Conservation (phyloP, 352 stramenopile species). For the Phytopythium aichiense region DNA sequence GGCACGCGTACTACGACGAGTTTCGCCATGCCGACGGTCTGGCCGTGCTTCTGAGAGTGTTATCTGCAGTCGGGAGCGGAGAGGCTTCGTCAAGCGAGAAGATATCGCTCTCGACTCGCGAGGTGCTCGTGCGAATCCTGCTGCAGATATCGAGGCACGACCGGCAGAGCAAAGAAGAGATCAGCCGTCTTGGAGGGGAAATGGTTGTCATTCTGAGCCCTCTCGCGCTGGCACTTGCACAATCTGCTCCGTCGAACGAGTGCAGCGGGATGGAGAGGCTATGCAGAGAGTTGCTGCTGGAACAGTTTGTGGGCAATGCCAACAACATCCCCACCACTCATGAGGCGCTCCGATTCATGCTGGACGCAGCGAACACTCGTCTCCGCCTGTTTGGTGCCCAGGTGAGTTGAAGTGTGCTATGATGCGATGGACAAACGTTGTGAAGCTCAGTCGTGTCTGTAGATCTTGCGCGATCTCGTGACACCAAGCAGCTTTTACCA, state of each 20-base stretch:
- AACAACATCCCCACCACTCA: constrained; percentile 22
- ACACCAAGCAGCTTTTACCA: constrained; percentile 49
- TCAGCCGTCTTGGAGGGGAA: constrained; percentile 42
- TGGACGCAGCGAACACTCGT: constrained; percentile 20
- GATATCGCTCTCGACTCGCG: constrained; percentile 19
- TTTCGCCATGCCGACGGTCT: constrained; percentile 56
- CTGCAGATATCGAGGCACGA: constrained; percentile 37
- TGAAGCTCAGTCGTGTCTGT: not conserved
- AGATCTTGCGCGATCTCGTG: constrained; percentile 58
- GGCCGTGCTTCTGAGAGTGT: constrained; percentile 35
- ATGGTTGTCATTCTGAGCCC: constrained; percentile 36
- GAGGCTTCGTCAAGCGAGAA: constrained; percentile 8
- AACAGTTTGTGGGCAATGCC: constrained; percentile 54
- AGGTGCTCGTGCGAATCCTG: constrained; percentile 32
- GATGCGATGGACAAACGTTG: not conserved
- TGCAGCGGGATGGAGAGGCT: constrained; percentile 16
- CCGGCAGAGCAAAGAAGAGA: constrained; percentile 35
- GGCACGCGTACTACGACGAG: constrained; percentile 36
- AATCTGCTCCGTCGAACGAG: constrained; percentile 12
- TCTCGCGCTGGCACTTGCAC: constrained; percentile 15
- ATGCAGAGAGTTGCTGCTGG: constrained; percentile 44
- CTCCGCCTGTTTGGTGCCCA: constrained; percentile 55
- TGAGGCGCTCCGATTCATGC: constrained; percentile 36
- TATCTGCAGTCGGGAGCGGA: constrained; percentile 20
- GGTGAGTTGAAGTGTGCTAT: constrained; percentile 12